Evolutionary conservation across 768 basidiomycete genomes (phyloP).

Genomic region (Lactifluus echinatus): DNA sequence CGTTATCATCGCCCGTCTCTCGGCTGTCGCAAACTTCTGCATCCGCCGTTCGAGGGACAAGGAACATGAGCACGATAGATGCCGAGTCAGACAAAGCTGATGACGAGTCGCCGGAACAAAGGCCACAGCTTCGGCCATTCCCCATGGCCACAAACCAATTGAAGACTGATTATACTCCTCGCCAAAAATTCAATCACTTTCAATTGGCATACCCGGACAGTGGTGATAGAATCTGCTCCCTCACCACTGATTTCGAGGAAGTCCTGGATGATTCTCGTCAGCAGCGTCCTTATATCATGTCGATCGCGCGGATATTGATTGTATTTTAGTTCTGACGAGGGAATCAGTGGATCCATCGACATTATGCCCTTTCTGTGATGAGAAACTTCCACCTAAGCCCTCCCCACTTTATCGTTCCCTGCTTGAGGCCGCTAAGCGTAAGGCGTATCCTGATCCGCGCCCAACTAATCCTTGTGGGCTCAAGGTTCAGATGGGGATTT

Average conservation of each 20-base stretch:
- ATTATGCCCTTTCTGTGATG: constrained; percentile 78
- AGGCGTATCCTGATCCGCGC: constrained; percentile 54
- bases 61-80: neutral
- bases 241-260: neutral
- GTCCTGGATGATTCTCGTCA: constrained; percentile 18
- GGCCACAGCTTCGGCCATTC: constrained; percentile 13
- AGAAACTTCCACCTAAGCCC: constrained; percentile 50
- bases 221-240: neutral
- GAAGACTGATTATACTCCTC: neutral
- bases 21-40: neutral
- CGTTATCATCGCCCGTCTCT: constrained; percentile 15
- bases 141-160: constrained; percentile 10
- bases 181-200: neutral
- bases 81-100: constrained; percentile 2
- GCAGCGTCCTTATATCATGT: neutral
- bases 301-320: neutral
- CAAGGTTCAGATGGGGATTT: constrained; percentile 40
- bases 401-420: constrained; percentile 51
- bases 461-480: constrained; percentile 63
- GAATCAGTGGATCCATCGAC: constrained; percentile 51
- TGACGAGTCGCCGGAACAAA: neutral
- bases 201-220: neutral
- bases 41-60: neutral
- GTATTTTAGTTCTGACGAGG: constrained; percentile 40
- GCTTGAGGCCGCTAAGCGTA: constrained; percentile 40